Evolutionary conservation across 805 yeast genomes (phyloP), one percentile per base, ranked within the genome.

Genomic region (Saccharomycopsis sp.): DNA sequence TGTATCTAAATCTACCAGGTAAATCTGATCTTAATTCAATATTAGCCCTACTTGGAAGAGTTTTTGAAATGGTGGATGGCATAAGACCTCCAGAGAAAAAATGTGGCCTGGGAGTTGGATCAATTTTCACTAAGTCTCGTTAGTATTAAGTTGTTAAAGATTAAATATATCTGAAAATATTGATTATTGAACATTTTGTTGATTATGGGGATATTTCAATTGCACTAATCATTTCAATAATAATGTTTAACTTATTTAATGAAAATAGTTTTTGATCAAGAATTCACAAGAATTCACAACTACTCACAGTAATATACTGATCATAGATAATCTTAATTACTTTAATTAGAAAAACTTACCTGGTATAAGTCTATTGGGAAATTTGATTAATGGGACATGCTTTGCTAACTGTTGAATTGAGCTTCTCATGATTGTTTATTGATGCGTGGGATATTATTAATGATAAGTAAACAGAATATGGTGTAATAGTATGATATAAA

Each of bases 1-100:
- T 63, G 56, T 79, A 82, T 61, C 79, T 77, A 66, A 82, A 87
- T 56, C 92, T 74, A 46, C 61, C 49, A 3, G 97, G 87, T 44
- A 89, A 69, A 41, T 78, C 72, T 39, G 71, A 62, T 57, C 50
- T 65, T 66, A 42, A 52, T n/a, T 21, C 36, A 47, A 45, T 26
- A 29, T 10, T 23, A 18, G 40, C 35, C 17, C 25, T 33, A 17
- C 35, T 33, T 14, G 32, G 21, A 2, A 18, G 44, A 10, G 15
- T 31, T 14, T n/a, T 21, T 9, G 42, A 18, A 21, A 40, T 42
- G 26, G n/a, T 50, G 14, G 56, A 52, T 37, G 73, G 74, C 50
- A 62, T 49, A 38, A 63, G 53, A 6, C 74, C 75, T 40, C 56
- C 55, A 12, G 72, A 69, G 50, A 52, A 57, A 31, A 66, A 67